phyloP scores from a whole-genome alignment of 2,329 filamentous ascomycete species.

The Xylaria sp. region DNA sequence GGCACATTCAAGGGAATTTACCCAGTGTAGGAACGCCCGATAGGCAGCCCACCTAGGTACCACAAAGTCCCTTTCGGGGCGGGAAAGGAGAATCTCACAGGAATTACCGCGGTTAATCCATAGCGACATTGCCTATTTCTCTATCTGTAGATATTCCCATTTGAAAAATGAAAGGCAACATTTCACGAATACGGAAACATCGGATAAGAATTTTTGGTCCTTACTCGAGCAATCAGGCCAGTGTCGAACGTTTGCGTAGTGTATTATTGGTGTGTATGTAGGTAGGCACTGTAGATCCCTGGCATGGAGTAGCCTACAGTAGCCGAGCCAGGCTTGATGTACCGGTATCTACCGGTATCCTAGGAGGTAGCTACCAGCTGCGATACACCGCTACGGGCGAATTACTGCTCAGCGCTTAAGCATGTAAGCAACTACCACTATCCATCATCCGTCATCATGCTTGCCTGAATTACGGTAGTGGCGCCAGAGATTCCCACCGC shows the following conservation, averaged over 20 bases:
- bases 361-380: neutral
- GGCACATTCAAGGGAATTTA: constrained; percentile 4
- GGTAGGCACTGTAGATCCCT: neutral
- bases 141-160: neutral
- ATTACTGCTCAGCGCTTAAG: constrained; percentile 26
- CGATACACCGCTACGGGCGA: constrained; percentile 15
- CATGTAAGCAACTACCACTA: constrained; percentile 16
- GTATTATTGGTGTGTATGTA: neutral
- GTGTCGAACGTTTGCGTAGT: constrained; percentile 27
- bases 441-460: constrained; percentile 8
- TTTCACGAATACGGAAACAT: constrained; percentile 24
- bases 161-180: constrained; percentile 8
- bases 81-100: neutral
- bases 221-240: constrained; percentile 27
- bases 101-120: neutral
- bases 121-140: neutral
- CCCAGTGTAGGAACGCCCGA: neutral
- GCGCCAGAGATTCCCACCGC: constrained; percentile 2
- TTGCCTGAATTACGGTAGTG: neutral
- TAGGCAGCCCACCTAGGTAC: neutral
- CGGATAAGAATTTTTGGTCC: neutral
- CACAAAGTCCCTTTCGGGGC: neutral
- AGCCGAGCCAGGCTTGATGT: neutral
- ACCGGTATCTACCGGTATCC: constrained; percentile 1
- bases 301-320: neutral